A percentile compares a stretch with the other conserved stretches of the same genome.
These are phyloP conservation scores for Psilocybe azurescens DNA, from an alignment of 768 basidiomycete genomes.

Conservation along the genomic window DNA sequence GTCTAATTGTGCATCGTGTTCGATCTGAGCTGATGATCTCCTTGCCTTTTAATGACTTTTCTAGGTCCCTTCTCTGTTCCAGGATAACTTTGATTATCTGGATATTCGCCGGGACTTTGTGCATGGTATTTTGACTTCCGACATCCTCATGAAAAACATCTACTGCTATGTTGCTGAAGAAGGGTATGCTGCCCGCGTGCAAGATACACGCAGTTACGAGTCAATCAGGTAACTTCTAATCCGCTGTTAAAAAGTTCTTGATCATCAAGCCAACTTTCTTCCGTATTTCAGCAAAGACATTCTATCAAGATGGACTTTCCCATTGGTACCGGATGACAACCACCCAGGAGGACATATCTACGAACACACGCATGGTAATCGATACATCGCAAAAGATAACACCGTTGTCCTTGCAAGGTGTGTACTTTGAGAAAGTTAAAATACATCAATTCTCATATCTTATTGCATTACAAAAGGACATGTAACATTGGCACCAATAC, in stretches of 20 bases:
- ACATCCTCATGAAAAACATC: conserved; percentile 93
- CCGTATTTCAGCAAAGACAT: conserved; percentile 78
- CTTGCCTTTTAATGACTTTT: neutral
- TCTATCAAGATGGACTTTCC: conserved; percentile 92
- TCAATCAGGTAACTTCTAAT: conserved; percentile 69
- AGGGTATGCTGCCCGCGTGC: conserved; percentile 92
- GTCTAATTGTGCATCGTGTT: neutral
- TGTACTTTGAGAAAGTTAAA: conserved; percentile 19
- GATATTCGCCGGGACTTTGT: conserved; percentile 94
- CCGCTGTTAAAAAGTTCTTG: neutral
- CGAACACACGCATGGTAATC: conserved; percentile 87
- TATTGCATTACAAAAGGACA: conserved; percentile 51
- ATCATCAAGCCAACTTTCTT: neutral
- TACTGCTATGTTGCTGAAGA: conserved; percentile 88
- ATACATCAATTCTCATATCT: neutral
- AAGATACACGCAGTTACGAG: conserved; percentile 92
- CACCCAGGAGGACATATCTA: conserved; percentile 83
- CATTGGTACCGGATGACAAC: conserved; percentile 93
- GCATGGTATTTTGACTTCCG: conserved; percentile 92
- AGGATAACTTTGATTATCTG: conserved; percentile 98
- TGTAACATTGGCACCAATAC: conserved; percentile 82
- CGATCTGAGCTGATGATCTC: neutral
- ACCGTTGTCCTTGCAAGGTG: conserved; percentile 86
- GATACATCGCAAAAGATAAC: conserved; percentile 83
- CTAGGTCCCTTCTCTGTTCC: conserved; percentile 93